Evolutionary conservation across 371 early-diverging fungal genomes (phyloP), one percentile per base, ranked within the genome.

Genomic region (Mucor piriformis): DNA sequence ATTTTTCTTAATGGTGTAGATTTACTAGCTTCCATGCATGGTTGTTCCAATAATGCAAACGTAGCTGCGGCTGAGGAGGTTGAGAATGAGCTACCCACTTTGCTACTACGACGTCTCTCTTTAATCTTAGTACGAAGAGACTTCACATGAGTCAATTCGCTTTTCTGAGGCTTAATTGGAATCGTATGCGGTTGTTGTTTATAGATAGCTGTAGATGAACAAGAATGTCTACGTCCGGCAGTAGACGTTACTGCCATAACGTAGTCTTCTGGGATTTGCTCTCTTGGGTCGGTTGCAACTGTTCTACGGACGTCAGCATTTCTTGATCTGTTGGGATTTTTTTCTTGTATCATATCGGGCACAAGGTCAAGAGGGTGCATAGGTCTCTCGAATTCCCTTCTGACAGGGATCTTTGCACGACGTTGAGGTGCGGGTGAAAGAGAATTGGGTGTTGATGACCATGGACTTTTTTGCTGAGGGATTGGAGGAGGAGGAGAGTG

Each of bases 1-100:
- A 73, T 54, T 51, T 73, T 73, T n/a, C 55, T 42, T 3, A 43
- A 47, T 7, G 72, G 72, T 11, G 72, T 67, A 12, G 72, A 72
- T 57, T 50, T 64, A 18, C 72, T 72, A 3, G 54, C 46, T 34
- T 57, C 47, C 25, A 51, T 23, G 15, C 33, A 51, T 8, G 53
- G 47, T 10, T 43, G 50, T 18, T 43, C 40, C 16, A 55, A 25
- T 4, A 46, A 37, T 5, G 29, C 50, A 24, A 55, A 42, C 0
- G 69, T 57, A n/a, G 61, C 54, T 13, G 59, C 64, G 21, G 61
- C 44, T 21, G 54, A 42, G 25, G 35, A 35, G 21, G 47, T 32
- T n/a, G 54, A 42, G 25, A 25, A 35, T 21, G 47, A 42, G 18
- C 50, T 43, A 10, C 32, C 40, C 15, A 52, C 57, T 33, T 52